phyloP scores from a whole-genome alignment of 441 rosid genomes.

The Melastoma candidum region DNA sequence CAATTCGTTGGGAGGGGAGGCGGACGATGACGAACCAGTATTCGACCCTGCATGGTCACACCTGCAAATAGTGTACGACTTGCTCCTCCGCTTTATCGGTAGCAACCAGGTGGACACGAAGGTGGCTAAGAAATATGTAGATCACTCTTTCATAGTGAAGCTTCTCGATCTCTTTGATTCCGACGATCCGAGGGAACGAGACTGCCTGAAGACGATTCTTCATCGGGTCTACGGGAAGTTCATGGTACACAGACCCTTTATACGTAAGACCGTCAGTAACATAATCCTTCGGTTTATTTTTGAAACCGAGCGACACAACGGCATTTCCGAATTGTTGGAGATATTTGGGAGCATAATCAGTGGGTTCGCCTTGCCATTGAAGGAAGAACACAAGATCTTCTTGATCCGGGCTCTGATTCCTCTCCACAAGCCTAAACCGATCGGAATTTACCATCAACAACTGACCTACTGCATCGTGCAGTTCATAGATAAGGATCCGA shows the following conservation, averaged over 20 bases:
- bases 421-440: constrained; percentile 63
- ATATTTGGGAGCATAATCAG: constrained; percentile 68
- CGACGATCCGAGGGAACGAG: constrained; percentile 74
- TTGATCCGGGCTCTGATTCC: constrained; percentile 60
- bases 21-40: constrained; percentile 63
- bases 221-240: constrained; percentile 64
- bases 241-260: constrained; percentile 59
- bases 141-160: constrained; percentile 44
- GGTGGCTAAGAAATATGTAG: constrained; percentile 53
- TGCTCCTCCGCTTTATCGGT: constrained; percentile 45
- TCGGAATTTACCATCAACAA: constrained; percentile 65
- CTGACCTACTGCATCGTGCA: constrained; percentile 58
- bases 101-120: constrained; percentile 44
- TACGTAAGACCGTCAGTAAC: constrained; percentile 60
- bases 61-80: constrained; percentile 60
- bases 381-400: constrained; percentile 63
- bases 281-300: constrained; percentile 60
- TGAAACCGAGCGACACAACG: constrained; percentile 63
- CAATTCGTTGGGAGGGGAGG: constrained; percentile 36
- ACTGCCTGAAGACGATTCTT: constrained; percentile 59
- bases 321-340: constrained; percentile 72
- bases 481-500: constrained; percentile 63
- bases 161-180: constrained; percentile 75
- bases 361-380: constrained; percentile 71
- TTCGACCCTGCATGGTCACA: constrained; percentile 72